Evolutionary conservation across 371 early-diverging fungal species (phyloP), one percentile per base, ranked within the genome.

Genomic region (Mortierella sp.): DNA sequence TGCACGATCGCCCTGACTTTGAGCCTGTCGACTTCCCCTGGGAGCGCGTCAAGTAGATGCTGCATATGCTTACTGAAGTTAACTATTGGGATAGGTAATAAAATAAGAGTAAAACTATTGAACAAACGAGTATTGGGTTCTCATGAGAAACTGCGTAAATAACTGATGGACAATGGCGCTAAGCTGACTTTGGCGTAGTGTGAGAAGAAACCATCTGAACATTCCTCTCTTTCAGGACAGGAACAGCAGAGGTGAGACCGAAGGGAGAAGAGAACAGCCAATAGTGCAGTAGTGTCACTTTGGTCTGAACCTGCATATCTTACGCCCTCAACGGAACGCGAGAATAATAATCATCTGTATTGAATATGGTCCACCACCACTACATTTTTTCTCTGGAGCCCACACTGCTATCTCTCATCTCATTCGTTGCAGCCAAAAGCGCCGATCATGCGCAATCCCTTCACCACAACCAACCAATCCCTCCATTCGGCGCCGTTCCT

Each of bases 1-100:
- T 96, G 48, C 96, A 96, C 75, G 93, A 88, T 51, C 79, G 83
- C 29, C 84, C 83, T 24, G 88, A 82, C 71, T 76, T 88, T 46
- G 87, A 87, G 27, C 88, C 88, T 12, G 54, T 32, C 8, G 80
- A 76, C 5, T 88, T 88, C 54, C 88, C 88, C 3, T 88, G 87
- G 87, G 82, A 83, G 51, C 48, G 84, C 29, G 70, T 88, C 41
- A 88, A 88, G 73, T 87, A 75, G 63, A 41, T 11, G 24, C 16
- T 6, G 3, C 24, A 18, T 32, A 29, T 3, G 24, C 43, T 24
- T 16, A 46, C 32, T 56, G 14, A 16, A 18, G 35, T 14, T 12
- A 27, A 32, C 63, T 60, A 32, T 60, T 32, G 63, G 12, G 4
- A 60, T 60, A 0, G 16, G 6, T 7, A 65, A 0, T 16, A 24